These are phyloP conservation scores for Rhexocercosporidium sp. DNA, from an alignment of 2,329 filamentous ascomycete genomes.

Conservation along the genomic window DNA sequence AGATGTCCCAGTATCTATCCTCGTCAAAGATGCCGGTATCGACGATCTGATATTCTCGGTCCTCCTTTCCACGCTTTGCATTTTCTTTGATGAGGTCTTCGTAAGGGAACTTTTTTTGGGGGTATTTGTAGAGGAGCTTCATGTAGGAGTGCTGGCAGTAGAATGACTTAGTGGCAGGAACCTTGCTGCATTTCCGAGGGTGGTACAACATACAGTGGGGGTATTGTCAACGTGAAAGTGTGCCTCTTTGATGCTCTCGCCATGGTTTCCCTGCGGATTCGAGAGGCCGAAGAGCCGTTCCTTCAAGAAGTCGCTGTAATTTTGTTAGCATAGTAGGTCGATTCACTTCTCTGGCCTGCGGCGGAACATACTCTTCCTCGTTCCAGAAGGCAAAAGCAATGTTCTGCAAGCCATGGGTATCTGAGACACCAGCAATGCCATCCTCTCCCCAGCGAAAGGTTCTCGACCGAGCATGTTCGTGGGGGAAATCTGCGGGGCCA, in stretches of 20 bases:
- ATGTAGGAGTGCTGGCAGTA: conserved; percentile 86
- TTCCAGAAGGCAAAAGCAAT: conserved; percentile 98
- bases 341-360: not conserved
- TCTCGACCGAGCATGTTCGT: conserved; percentile 88
- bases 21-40: conserved; percentile 91
- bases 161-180: conserved; percentile 16
- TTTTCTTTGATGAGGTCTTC: conserved; percentile 87
- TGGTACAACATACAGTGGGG: conserved; percentile 51
- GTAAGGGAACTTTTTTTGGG: conserved; percentile 90
- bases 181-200: not conserved
- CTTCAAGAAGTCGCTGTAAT: conserved; percentile 81
- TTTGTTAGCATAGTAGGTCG: conserved; percentile 40
- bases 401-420: conserved; percentile 89
- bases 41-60: conserved; percentile 88
- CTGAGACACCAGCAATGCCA: conserved; percentile 93
- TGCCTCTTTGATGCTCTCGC: conserved; percentile 94
- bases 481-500: conserved; percentile 76
- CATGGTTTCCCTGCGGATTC: conserved; percentile 96
- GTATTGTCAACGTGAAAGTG: conserved; percentile 98
- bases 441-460: conserved; percentile 96
- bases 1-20: conserved; percentile 93
- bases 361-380: conserved; percentile 77
- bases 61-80: conserved; percentile 73
- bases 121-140: conserved; percentile 98
- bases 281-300: conserved; percentile 94